Evolutionary conservation across 2,329 filamentous ascomycete species (phyloP).

Genomic region (Aquanectria penicillioides): DNA sequence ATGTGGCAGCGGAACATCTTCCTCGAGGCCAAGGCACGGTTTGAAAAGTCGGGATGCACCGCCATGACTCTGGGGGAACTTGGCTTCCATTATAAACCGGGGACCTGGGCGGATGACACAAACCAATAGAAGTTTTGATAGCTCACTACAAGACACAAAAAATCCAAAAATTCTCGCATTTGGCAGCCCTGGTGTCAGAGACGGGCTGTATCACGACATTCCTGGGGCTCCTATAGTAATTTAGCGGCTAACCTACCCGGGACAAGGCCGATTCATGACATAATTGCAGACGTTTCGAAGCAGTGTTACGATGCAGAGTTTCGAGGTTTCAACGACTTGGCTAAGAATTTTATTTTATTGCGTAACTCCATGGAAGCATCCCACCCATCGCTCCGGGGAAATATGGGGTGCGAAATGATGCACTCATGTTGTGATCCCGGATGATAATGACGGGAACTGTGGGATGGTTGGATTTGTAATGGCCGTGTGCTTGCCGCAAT

Average conservation of each 20-base stretch:
- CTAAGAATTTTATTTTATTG: conserved; percentile 6
- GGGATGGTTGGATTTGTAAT: conserved; percentile 40
- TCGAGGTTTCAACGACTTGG: conserved; percentile 4
- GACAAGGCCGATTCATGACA: background rate
- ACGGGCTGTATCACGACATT: conserved; percentile 20
- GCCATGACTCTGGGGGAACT: conserved; percentile 77
- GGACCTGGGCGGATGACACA: conserved; percentile 7
- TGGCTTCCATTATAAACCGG: conserved; percentile 68
- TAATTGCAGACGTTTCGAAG: background rate
- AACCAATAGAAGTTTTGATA: conserved; percentile 5
- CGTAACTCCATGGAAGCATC: conserved; percentile 16
- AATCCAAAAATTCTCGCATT: conserved; percentile 5
- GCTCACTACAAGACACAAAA: background rate
- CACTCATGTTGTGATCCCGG: conserved; percentile 38
- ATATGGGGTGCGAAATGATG: conserved; percentile 29
- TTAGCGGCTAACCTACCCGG: too few species aligned
- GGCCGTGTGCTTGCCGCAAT: conserved; percentile 31
- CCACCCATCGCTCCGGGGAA: conserved; percentile 26
- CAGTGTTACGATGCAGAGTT: background rate
- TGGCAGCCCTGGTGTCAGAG: conserved; percentile 1
- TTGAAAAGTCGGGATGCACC: conserved; percentile 71
- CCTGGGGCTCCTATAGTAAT: background rate
- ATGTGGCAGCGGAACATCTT: conserved; percentile 78
- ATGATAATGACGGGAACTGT: conserved; percentile 33
- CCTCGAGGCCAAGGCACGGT: conserved; percentile 75